A percentile compares a stretch with the other conserved stretches of the same genome.
These are phyloP conservation scores for Candida glaebosa DNA, from an alignment of 805 yeast genomes.

Conservation along the genomic window DNA sequence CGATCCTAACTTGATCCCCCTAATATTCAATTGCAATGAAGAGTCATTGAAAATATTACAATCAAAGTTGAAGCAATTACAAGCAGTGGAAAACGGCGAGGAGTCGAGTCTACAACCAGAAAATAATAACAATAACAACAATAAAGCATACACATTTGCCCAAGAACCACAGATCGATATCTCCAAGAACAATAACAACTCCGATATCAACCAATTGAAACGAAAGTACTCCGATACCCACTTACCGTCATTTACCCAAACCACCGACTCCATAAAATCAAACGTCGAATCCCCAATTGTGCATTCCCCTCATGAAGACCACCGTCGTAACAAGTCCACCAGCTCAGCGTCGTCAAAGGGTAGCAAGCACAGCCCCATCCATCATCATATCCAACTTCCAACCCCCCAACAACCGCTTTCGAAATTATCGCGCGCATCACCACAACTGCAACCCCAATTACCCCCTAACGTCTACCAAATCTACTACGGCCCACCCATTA, in stretches of 20 bases:
- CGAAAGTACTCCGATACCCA: conserved; percentile 24
- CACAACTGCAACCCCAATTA: background rate
- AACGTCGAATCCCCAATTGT: conserved; percentile 23
- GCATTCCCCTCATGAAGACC: conserved; percentile 22
- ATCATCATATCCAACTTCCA: conserved; percentile 8
- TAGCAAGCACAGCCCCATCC: conserved; percentile 11
- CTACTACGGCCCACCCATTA: conserved; percentile 4
- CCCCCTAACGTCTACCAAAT: conserved; percentile 5
- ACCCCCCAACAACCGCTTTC: conserved; percentile 5
- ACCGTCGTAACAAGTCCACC: conserved; percentile 21
- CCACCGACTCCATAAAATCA: conserved; percentile 17
- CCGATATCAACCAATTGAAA: conserved; percentile 7
- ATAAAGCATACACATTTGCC: background rate
- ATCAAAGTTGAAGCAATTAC: background rate
- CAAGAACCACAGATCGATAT: conserved; percentile 11
- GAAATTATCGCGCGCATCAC: background rate
- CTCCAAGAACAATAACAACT: conserved; percentile 4
- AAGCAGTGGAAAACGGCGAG: background rate
- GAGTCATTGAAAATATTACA: background rate
- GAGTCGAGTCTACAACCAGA: background rate
- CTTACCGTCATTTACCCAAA: conserved; percentile 22
- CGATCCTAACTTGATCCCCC: conserved; percentile 34
- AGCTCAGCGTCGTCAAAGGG: conserved; percentile 15
- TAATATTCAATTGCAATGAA: conserved; percentile 18
- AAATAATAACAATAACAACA: background rate